phyloP scores from a whole-genome alignment of 2,329 filamentous ascomycete genomes.

The Diaporthe capsici region DNA sequence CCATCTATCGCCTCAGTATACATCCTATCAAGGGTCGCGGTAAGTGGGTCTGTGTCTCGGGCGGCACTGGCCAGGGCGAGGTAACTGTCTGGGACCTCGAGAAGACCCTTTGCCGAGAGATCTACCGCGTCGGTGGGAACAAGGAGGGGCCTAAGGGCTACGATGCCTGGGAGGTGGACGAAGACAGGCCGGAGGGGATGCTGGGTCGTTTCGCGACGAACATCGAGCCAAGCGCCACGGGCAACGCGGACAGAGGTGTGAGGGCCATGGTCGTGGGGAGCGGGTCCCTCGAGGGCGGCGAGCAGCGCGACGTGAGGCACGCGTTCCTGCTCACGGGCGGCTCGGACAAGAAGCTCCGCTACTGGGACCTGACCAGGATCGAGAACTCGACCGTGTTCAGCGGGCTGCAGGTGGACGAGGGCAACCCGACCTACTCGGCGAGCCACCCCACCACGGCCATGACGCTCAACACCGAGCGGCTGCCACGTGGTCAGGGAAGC shows the following conservation, averaged over 20 bases:
- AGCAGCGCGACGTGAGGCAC: slow-evolving; percentile 80
- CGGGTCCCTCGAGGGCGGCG: slow-evolving; percentile 71
- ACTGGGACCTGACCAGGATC: slow-evolving; percentile 88
- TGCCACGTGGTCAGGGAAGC: slow-evolving; percentile 54
- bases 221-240: slow-evolving; percentile 72
- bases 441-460: slow-evolving; percentile 74
- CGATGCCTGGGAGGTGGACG: slow-evolving; percentile 90
- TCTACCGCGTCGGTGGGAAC: slow-evolving; percentile 80
- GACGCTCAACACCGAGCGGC: slow-evolving; percentile 76
- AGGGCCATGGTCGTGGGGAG: slow-evolving; percentile 81
- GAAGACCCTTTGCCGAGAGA: slow-evolving; percentile 87
- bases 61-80: slow-evolving; percentile 88
- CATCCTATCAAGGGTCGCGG: slow-evolving; percentile 85
- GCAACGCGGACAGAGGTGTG: slow-evolving; percentile 75
- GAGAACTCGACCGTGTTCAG: slow-evolving; percentile 87
- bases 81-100: slow-evolving; percentile 97
- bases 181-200: slow-evolving; percentile 89
- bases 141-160: slow-evolving; percentile 77
- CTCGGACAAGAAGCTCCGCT: slow-evolving; percentile 90
- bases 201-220: slow-evolving; percentile 86
- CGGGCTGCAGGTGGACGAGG: slow-evolving; percentile 79
- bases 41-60: slow-evolving; percentile 89
- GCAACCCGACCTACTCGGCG: slow-evolving; percentile 79
- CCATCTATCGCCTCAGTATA: slow-evolving; percentile 84
- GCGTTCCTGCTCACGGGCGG: slow-evolving; percentile 91